Base-by-base conservation (phyloP, 495 filamentous ascomycete genomes). In the Penicillium dipodomyicola region DNA sequence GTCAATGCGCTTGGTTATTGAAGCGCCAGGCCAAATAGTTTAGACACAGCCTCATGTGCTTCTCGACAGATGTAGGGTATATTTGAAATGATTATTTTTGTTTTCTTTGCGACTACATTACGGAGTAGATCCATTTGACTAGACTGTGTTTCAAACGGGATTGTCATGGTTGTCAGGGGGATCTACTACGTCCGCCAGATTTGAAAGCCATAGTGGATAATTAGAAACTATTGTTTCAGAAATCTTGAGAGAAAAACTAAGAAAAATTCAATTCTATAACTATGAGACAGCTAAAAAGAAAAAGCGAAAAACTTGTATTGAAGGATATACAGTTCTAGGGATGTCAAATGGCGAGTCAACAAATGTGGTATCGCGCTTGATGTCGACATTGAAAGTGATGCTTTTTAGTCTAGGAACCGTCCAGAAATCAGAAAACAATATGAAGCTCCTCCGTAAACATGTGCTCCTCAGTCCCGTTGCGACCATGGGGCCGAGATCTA, bases 1-100 rank as follows among this genome's bases (percentile, higher is more conserved):
- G 52, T 25, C 52, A 46, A 47, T 37, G 52, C 52, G 32, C 37
- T 40, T 29, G 25, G n/a, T 37, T 54, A 39, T 45, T 45, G 52
- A 54, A 35, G 22, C 42, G 22, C 52, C 52, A 54, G 15, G 8
- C 23, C 41, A 46, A 46, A 47, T 54, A 54, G 42, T 29, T 46
- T 22, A 22, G 32, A 35, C 52, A 54, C 32, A 47, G 52, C 52
- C 52, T 47, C 41, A 9, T 37, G 5, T 15, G 15, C 20, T 52
- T 30, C 42, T 54, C 20, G 2, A 39, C 42, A 17, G 9, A 37
- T 11, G 9, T 8, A 7, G 27, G 2, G 5, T 29, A 37, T 0
- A 53, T 44, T 44, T 39, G 5, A 49, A 19, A 45, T 25, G 5
- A 50, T 25, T 14, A 25, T 50, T 8, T n/a, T 40, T 49, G 11